A percentile compares a stretch with the other conserved stretches of the same genome.
Evolutionary conservation across 306 rosid genomes (phyloP).

Genomic region (Acacia melanoxylon): DNA sequence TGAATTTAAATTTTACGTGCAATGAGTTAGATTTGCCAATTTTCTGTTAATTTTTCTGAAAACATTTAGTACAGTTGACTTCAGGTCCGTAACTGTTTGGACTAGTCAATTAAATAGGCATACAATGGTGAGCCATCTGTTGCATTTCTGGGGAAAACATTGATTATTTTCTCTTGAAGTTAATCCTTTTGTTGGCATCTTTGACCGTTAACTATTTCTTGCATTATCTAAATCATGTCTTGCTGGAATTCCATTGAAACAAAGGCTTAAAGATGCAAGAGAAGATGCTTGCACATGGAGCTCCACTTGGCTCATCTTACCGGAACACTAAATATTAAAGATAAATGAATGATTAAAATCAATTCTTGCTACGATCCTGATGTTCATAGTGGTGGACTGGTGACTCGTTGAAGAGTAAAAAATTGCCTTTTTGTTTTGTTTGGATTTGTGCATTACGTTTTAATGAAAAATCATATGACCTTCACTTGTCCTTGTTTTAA

Average conservation of each 20-base stretch:
- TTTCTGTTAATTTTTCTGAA: background rate
- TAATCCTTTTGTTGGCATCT: background rate
- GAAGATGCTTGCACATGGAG: background rate
- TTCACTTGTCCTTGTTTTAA: background rate
- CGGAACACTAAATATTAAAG: background rate
- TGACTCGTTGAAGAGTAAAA: background rate
- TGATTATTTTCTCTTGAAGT: background rate
- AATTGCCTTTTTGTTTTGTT: background rate
- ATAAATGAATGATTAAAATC: background rate
- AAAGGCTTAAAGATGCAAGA: background rate
- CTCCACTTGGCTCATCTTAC: background rate
- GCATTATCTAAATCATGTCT: background rate
- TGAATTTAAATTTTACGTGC: constrained; percentile 6
- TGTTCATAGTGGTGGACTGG: background rate
- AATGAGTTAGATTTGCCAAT: constrained; percentile 14
- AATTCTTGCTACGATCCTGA: background rate
- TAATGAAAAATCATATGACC: background rate
- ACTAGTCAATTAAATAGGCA: background rate
- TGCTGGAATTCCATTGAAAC: constrained; percentile 4
- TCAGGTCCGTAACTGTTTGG: background rate
- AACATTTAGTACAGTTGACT: background rate
- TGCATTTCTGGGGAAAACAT: background rate
- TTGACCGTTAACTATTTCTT: background rate
- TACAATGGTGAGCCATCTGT: background rate
- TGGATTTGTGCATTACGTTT: background rate